Percentiles rank a stretch among this genome's conserved stretches.
These are phyloP conservation scores for Cryptococcus sp. DNA, from an alignment of 1,284 basidiomycete species.

Conservation along the genomic window DNA sequence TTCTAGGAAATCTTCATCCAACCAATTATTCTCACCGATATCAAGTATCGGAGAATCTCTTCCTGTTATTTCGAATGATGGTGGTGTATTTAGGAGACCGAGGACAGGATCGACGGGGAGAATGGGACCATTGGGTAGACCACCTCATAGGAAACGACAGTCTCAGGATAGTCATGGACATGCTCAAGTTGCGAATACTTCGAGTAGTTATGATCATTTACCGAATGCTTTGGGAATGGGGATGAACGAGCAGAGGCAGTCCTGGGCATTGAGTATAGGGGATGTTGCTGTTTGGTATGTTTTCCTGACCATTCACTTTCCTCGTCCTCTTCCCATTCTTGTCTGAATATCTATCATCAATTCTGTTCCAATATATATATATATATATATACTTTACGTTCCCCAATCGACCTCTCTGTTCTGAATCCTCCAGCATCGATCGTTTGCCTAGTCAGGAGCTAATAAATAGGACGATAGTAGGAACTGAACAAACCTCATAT, in stretches of 20 bases:
- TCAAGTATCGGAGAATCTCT: conserved; percentile 19
- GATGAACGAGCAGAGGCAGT: conserved; percentile 12
- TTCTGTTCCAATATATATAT: neutral
- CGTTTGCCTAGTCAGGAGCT: too few relatives aligned
- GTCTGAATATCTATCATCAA: too few relatives aligned
- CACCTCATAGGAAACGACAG: conserved; percentile 32
- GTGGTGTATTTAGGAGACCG: conserved; percentile 37
- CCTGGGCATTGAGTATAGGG: conserved; percentile 39
- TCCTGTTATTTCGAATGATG: conserved; percentile 33
- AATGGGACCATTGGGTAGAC: conserved; percentile 26
- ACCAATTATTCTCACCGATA: conserved; percentile 31
- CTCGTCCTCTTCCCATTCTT: neutral
- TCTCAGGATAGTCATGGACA: conserved; percentile 22
- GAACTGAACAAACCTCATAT: conserved; percentile 53
- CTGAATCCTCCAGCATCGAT: too few relatives aligned
- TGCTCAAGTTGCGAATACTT: conserved; percentile 3
- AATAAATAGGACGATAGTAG: conserved; percentile 40
- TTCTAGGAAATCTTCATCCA: conserved; percentile 37
- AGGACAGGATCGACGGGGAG: conserved; percentile 32
- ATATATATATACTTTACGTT: too few relatives aligned
- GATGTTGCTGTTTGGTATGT: conserved; percentile 37
- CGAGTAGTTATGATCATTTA: conserved; percentile 17
- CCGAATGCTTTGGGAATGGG: conserved; percentile 7
- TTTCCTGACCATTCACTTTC: neutral
- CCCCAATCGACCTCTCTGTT: too few relatives aligned